Conservation (phyloP, 148 eudicot genomes). For the Fagopyrum tataricum region DNA sequence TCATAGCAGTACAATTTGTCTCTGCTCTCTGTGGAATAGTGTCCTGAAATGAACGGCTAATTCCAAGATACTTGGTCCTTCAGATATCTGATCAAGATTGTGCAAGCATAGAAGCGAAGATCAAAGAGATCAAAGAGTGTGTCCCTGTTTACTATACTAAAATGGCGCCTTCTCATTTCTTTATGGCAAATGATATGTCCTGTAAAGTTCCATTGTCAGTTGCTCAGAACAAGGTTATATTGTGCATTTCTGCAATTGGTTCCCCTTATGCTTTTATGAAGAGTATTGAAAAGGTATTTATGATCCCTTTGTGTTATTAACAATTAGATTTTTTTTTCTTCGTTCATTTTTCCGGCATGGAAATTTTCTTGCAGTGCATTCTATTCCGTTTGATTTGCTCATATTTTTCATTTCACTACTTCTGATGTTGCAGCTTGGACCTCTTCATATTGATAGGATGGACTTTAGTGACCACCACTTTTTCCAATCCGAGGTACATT, state of each 20-base stretch:
- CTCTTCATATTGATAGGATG: constrained; percentile 48
- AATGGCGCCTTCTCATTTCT: constrained; percentile 70
- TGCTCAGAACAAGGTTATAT: constrained; percentile 28
- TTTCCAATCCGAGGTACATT: constrained; percentile 48
- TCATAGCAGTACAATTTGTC: constrained; percentile 3
- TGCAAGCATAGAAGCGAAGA: constrained; percentile 26
- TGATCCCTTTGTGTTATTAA: not conserved
- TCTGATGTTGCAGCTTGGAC: constrained; percentile 56
- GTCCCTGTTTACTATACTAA: constrained; percentile 57
- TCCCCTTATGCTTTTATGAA: constrained; percentile 64
- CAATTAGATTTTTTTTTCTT: constrained; percentile 1
- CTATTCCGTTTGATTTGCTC: not conserved
- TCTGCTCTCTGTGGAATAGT: not conserved
- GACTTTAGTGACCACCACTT: constrained; percentile 80
- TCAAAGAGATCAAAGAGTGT: constrained; percentile 37
- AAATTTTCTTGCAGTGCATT: not conserved
- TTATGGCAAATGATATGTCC: constrained; percentile 30
- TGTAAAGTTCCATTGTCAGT: constrained; percentile 38
- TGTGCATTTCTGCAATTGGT: constrained; percentile 87
- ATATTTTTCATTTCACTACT: not conserved
- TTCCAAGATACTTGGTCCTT: constrained; percentile 14
- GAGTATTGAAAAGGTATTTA: constrained; percentile 54
- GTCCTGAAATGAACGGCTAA: constrained; percentile 12
- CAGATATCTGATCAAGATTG: constrained; percentile 49
- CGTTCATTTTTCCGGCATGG: constrained; percentile 1